Conservation (phyloP, 768 basidiomycete genomes). For the Rhizopogon vinicolor region DNA sequence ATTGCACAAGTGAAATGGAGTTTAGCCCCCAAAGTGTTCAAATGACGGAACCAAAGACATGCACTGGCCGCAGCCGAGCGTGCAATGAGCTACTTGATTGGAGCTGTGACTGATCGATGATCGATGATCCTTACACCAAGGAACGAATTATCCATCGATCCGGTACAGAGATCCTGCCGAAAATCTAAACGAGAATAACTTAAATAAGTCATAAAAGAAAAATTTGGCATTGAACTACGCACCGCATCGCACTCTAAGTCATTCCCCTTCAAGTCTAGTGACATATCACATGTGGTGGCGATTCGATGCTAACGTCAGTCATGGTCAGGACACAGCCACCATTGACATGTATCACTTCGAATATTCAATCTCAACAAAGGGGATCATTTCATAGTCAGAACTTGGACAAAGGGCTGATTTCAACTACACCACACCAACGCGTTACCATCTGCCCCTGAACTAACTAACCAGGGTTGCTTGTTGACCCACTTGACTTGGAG, state of each 20-base stretch:
- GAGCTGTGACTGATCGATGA: background rate
- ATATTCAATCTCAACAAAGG: background rate
- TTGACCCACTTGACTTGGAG: conserved; percentile 87
- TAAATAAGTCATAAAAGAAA: background rate
- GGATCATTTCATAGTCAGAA: conserved; percentile 16
- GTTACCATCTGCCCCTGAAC: conserved; percentile 88
- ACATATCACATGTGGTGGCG: background rate
- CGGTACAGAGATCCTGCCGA: background rate
- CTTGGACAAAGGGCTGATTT: conserved; percentile 27
- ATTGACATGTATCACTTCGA: too few relatives aligned
- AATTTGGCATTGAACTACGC: background rate
- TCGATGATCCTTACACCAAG: background rate
- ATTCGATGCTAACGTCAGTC: background rate
- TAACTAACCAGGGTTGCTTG: conserved; percentile 89
- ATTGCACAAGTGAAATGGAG: background rate
- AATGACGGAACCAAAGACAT: background rate
- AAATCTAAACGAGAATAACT: background rate
- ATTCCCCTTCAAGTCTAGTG: background rate
- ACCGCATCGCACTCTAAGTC: background rate
- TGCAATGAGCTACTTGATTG: background rate
- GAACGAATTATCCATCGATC: background rate
- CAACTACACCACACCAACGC: conserved; percentile 86
- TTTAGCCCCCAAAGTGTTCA: too few relatives aligned
- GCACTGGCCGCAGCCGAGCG: too few relatives aligned
- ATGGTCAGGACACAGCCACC: background rate